Evolutionary conservation across 2,329 filamentous ascomycete genomes (phyloP).

Genomic region (Diaporthe vexans): DNA sequence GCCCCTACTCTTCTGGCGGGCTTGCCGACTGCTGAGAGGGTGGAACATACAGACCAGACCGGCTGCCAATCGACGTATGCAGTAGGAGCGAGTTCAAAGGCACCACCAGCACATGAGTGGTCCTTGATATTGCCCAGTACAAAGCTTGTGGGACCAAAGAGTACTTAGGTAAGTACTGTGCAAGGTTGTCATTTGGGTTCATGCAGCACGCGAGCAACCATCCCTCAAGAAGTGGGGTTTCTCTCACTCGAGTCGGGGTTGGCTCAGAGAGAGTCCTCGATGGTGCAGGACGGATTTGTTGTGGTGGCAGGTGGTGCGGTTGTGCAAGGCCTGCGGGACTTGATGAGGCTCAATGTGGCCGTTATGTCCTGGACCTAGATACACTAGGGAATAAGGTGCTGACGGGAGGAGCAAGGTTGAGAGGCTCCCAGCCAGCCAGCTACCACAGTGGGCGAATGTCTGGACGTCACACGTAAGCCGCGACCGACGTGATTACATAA

Average conservation of each 20-base stretch:
- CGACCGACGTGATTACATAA: slow-evolving; percentile 14
- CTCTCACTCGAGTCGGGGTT: not conserved
- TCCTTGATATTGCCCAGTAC: not conserved
- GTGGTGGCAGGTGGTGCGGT: not conserved
- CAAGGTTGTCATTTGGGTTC: not conserved
- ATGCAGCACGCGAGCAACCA: not conserved
- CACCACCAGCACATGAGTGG: too few species aligned
- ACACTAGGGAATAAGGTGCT: not conserved
- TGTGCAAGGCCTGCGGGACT: not conserved
- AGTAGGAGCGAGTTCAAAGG: not conserved
- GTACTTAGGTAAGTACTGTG: not conserved
- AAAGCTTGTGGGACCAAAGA: not conserved
- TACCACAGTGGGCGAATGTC: too few species aligned
- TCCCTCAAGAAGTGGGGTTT: not conserved
- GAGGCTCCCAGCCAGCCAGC: not conserved
- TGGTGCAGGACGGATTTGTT: not conserved
- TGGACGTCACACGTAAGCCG: not conserved
- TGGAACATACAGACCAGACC: too few species aligned
- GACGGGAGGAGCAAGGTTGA: not conserved
- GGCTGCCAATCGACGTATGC: not conserved
- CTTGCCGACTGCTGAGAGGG: not conserved
- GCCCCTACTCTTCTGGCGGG: too few species aligned
- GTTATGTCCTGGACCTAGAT: not conserved
- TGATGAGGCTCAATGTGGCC: slow-evolving; percentile 12
- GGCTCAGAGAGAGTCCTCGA: not conserved